Evolutionary conservation across 2,329 filamentous ascomycete species (phyloP), one percentile per base, ranked within the genome.

Genomic region (Cercospora canescens): DNA sequence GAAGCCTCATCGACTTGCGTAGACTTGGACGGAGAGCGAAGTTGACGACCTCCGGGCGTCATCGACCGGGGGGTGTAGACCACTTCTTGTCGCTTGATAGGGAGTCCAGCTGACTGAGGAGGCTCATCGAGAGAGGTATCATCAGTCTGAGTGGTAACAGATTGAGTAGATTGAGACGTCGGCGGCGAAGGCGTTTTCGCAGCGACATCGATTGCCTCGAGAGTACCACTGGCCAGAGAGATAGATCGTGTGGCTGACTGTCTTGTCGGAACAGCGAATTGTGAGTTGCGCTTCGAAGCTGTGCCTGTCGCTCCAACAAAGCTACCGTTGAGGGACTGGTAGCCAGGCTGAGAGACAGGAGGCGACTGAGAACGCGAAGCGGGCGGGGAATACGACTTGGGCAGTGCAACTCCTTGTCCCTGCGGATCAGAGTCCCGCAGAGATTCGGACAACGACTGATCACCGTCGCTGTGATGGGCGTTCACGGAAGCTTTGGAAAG

Each of bases 181-280:
- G 64, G 64, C 14, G 60, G 64, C n/a, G 64, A 66, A 16, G 64
- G 64, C n/a, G 64, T 66, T 26, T 66, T 66, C 18, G 54, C 60
- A 55, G 64, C 64, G 35, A 63, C 56, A 7, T 66, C 64, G 16
- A 62, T 66, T 9, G 64, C 64, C n/a, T 66, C 64, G 5, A 66
- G 50, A 9, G 64, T 66, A 1, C 60, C 64, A 11, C 64, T 66
- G n/a, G 64, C 64, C 34, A 66, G 37, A 6, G 64, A 66, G 14
- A 62, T 62, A 9, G 64, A 63, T 4, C 64, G 64, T 11, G 60
- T 21, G 16, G 45, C 56, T 24, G 61, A 60, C 45, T 60, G 60
- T 14, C 60, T 26, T 24, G 62, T 57, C 9, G 62, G 52, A 16
- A 28, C n/a, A 11, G 32, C 34, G n/a, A 63, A 63, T 11, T 60